These are phyloP conservation scores for Colletotrichum lini DNA, from an alignment of 2,329 filamentous ascomycete genomes.

Conservation along the genomic window DNA sequence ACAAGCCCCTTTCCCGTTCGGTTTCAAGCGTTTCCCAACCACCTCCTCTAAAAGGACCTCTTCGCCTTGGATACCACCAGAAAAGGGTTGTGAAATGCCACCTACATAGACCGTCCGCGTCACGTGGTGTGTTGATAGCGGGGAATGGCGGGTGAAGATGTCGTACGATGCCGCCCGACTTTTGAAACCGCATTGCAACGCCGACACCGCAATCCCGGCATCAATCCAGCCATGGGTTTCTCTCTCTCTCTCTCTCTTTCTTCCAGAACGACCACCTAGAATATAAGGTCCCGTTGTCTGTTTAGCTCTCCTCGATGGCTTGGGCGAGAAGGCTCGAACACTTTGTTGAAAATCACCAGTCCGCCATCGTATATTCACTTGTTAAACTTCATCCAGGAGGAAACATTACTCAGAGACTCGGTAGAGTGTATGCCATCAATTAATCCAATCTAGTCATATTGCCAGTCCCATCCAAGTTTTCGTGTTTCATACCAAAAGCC, in stretches of 20 bases:
- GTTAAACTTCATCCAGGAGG: too few species aligned
- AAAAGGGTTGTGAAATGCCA: neutral
- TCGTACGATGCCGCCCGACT: constrained; percentile 39
- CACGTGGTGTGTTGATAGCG: constrained; percentile 39
- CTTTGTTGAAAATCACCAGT: neutral
- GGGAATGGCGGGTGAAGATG: constrained; percentile 26
- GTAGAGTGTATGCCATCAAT: too few species aligned
- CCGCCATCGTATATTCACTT: constrained; percentile 19
- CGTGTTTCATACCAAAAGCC: neutral
- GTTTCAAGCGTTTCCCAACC: neutral
- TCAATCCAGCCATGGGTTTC: neutral
- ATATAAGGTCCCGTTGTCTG: neutral
- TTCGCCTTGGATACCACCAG: neutral
- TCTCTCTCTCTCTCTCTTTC: too few species aligned
- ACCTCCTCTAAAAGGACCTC: neutral
- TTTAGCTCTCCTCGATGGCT: neutral
- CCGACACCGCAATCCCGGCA: constrained; percentile 4
- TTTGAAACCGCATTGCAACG: constrained; percentile 42
- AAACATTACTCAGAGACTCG: neutral
- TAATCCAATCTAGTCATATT: neutral
- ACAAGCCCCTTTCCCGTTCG: neutral
- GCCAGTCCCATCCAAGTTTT: neutral
- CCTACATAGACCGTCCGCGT: constrained; percentile 34
- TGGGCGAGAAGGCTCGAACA: constrained; percentile 21
- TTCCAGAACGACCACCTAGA: neutral